These are phyloP conservation scores for Camelina sativa DNA, from an alignment of 345 rosid species.

Conservation along the genomic window DNA sequence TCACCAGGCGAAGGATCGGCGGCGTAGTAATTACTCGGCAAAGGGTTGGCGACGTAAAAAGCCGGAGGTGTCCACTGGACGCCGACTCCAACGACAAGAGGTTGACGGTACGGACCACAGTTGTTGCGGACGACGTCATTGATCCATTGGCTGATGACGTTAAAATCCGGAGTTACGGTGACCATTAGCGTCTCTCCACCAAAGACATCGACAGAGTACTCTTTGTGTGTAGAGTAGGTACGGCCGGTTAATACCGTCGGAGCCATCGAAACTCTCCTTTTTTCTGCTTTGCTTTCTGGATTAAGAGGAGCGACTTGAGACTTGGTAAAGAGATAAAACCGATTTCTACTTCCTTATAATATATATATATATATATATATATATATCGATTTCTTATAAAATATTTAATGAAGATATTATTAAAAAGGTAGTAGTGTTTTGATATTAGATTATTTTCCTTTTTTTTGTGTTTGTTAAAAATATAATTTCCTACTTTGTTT, in stretches of 20 bases:
- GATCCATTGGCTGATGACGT: constrained; percentile 14
- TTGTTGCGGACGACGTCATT: background rate
- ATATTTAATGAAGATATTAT: too few relatives aligned
- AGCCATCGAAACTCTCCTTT: background rate
- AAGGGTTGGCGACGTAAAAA: background rate
- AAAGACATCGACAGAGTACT: constrained; percentile 1
- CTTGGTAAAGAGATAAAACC: too few relatives aligned
- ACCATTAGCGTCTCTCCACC: background rate
- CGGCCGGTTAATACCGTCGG: constrained; percentile 9
- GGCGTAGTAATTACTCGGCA: background rate
- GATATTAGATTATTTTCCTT: too few relatives aligned
- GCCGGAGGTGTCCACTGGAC: constrained; percentile 12
- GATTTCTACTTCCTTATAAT: too few relatives aligned
- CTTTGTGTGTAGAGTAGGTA: background rate
- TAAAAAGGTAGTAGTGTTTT: too few relatives aligned
- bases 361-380: too few relatives aligned
- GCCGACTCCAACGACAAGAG: constrained; percentile 22
- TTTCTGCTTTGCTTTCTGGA: too few relatives aligned
- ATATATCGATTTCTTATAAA: too few relatives aligned
- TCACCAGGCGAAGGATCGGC: background rate
- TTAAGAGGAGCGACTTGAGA: too few relatives aligned
- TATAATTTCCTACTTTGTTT: too few relatives aligned
- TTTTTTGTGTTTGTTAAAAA: too few relatives aligned
- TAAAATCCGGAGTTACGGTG: background rate
- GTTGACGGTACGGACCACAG: background rate